These are phyloP conservation scores for Wickerhamiella cacticola DNA, from an alignment of 805 yeast species.

Conservation along the genomic window DNA sequence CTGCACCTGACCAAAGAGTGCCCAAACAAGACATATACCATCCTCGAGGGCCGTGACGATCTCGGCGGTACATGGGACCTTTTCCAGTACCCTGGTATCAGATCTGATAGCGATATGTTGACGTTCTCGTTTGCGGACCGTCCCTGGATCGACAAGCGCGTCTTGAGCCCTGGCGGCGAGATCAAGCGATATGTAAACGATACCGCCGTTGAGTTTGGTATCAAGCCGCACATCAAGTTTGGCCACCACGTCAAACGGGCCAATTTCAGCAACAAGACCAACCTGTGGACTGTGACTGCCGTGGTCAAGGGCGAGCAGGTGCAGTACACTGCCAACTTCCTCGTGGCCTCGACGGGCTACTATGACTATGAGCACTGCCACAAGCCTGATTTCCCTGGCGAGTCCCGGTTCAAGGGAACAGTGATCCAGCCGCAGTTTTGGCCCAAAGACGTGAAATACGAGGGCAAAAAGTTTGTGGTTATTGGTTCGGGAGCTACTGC, in stretches of 20 bases:
- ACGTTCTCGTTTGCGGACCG: constrained; percentile 11
- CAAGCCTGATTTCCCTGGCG: constrained; percentile 5
- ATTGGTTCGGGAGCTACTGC: constrained; percentile 12
- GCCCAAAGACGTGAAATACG: constrained; percentile 7
- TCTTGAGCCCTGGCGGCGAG: constrained; percentile 6
- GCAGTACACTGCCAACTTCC: constrained; percentile 5
- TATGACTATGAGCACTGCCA: constrained; percentile 9
- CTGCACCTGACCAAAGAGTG: constrained; percentile 3
- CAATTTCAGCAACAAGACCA: background rate
- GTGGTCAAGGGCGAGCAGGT: background rate
- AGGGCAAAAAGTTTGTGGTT: constrained; percentile 9
- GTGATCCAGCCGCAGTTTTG: constrained; percentile 11
- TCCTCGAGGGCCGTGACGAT: constrained; percentile 10
- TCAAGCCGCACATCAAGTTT: background rate
- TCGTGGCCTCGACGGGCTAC: constrained; percentile 7
- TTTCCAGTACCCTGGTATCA: constrained; percentile 11
- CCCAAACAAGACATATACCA: constrained; percentile 1
- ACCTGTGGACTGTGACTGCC: constrained; percentile 2
- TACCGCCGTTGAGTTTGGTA: background rate
- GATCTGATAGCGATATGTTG: constrained; percentile 11
- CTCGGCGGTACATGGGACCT: constrained; percentile 12
- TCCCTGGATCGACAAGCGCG: constrained; percentile 10
- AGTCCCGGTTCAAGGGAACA: constrained; percentile 13
- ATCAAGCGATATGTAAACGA: constrained; percentile 10
- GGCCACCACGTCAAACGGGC: background rate